phyloP scores from a whole-genome alignment of 1,284 basidiomycete genomes.

The Afroboletus lepidellus region DNA sequence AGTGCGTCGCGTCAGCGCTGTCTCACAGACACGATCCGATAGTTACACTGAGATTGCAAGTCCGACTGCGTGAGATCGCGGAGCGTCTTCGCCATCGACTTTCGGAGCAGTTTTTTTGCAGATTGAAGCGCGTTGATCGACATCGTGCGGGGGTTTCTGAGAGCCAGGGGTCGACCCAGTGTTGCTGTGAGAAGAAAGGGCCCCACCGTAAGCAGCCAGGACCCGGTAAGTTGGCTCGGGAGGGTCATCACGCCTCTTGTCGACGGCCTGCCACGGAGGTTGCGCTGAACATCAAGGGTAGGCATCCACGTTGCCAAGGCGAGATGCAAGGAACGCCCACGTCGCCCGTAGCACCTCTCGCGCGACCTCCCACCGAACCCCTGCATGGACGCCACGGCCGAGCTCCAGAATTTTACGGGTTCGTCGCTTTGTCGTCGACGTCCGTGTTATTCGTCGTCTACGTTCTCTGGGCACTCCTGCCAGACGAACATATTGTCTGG shows the following conservation, averaged over 20 bases:
- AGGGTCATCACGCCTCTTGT: background rate
- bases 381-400: slow-evolving; percentile 51
- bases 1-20: background rate
- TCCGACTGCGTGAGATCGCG: slow-evolving; percentile 41
- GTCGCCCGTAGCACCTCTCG: slow-evolving; percentile 54
- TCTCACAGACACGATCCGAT: background rate
- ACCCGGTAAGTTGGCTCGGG: slow-evolving; percentile 12
- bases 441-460: slow-evolving; percentile 71
- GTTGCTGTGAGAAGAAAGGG: background rate
- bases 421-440: slow-evolving; percentile 80
- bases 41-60: slow-evolving; percentile 59
- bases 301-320: background rate
- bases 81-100: slow-evolving; percentile 45
- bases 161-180: background rate
- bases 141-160: slow-evolving; percentile 16
- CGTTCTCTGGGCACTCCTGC: slow-evolving; percentile 63
- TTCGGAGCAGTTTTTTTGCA: slow-evolving; percentile 56
- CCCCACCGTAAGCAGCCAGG: background rate
- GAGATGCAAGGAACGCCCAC: slow-evolving; percentile 34
- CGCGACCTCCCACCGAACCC: slow-evolving; percentile 46
- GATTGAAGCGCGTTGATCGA: slow-evolving; percentile 31
- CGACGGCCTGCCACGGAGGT: slow-evolving; percentile 19
- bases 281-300: slow-evolving; percentile 17
- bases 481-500: slow-evolving; percentile 55
- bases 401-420: slow-evolving; percentile 84